These are phyloP conservation scores for Colletotrichum neosansevieriae DNA, from an alignment of 2,329 filamentous ascomycete genomes.

Conservation along the genomic window DNA sequence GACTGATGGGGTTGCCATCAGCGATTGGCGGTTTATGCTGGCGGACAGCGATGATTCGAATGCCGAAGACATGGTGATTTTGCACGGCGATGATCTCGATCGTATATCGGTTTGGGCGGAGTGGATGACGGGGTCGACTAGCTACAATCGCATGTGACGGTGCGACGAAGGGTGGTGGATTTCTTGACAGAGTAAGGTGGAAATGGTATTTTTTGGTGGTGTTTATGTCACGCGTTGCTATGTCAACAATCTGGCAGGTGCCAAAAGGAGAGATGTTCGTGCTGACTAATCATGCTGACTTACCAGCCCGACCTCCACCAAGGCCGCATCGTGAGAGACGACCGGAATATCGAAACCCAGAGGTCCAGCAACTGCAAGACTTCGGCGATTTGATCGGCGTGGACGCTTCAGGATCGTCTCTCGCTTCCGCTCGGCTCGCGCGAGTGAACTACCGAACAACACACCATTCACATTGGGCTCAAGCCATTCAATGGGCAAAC, in stretches of 20 bases:
- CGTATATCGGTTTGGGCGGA: not conserved
- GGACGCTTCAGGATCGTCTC: too few species aligned
- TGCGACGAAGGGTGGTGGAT: not conserved
- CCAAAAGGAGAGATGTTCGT: not conserved
- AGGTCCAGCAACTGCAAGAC: too few species aligned
- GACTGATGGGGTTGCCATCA: slow-evolving; percentile 73
- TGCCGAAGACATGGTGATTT: slow-evolving; percentile 63
- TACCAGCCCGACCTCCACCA: not conserved
- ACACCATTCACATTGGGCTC: too few species aligned
- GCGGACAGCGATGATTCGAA: slow-evolving; percentile 79
- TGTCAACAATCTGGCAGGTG: slow-evolving; percentile 35
- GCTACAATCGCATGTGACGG: slow-evolving; percentile 17
- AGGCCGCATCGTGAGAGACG: not conserved
- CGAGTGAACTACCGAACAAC: too few species aligned
- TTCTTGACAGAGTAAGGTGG: not conserved
- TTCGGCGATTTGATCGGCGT: too few species aligned
- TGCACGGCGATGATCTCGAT: not conserved
- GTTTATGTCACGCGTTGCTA: slow-evolving; percentile 39
- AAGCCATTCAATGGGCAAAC: not conserved
- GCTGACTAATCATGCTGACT: slow-evolving; percentile 18
- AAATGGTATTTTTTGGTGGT: slow-evolving; percentile 15
- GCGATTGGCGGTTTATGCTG: slow-evolving; percentile 69
- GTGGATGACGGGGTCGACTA: not conserved
- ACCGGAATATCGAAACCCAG: too few species aligned
- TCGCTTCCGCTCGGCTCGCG: too few species aligned